Conservation (phyloP, 176 grass and related monocot species). For the Ananas comosus region DNA sequence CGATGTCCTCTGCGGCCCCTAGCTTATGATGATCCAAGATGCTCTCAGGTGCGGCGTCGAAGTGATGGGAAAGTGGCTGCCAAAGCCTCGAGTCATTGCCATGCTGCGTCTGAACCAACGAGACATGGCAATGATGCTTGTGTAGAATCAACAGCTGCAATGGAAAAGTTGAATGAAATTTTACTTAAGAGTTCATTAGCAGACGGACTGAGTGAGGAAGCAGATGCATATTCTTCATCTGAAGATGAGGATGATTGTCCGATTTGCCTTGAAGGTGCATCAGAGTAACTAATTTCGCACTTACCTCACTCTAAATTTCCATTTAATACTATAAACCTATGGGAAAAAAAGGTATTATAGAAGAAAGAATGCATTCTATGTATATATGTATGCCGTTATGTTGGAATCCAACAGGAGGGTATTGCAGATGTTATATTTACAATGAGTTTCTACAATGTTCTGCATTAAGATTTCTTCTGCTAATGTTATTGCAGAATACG, state of each 20-base stretch:
- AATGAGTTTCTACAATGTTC: not conserved
- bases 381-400: no score
- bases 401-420: no score
- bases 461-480: not conserved
- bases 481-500: slow-evolving; percentile 34
- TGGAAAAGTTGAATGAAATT: slow-evolving; percentile 13
- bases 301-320: no score
- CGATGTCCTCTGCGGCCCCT: no score
- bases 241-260: slow-evolving; percentile 63
- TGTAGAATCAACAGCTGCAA: slow-evolving; percentile 17
- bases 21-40: slow-evolving; percentile 22
- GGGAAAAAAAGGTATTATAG: not conserved
- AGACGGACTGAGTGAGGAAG: slow-evolving; percentile 10
- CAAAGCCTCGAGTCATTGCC: slow-evolving; percentile 31
- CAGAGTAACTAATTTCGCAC: not conserved
- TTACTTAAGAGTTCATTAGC: slow-evolving; percentile 25
- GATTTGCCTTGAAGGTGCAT: slow-evolving; percentile 68
- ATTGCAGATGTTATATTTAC: not conserved
- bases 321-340: not conserved
- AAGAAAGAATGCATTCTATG: no score
- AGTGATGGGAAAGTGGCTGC: slow-evolving; percentile 6
- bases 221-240: slow-evolving; percentile 17
- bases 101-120: slow-evolving; percentile 5
- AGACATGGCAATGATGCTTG: slow-evolving; percentile 21
- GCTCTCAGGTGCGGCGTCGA: slow-evolving; percentile 23